These are phyloP conservation scores for Draba incana DNA, from an alignment of 345 rosid species.

Conservation along the genomic window DNA sequence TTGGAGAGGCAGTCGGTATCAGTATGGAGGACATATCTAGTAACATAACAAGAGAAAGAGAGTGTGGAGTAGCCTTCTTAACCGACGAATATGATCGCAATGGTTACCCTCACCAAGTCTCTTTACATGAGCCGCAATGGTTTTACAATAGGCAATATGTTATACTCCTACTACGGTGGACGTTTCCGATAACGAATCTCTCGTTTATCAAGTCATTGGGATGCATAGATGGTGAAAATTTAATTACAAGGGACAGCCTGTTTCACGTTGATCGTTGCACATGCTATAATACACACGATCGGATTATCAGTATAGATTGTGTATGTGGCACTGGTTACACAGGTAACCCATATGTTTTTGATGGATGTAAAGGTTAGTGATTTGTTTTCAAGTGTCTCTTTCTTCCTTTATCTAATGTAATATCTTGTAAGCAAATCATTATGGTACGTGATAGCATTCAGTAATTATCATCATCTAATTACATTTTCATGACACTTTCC, in stretches of 20 bases:
- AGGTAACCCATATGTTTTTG: constrained; percentile 39
- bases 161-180: constrained; percentile 34
- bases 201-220: constrained; percentile 1
- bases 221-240: neutral
- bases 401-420: too few relatives aligned
- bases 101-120: neutral
- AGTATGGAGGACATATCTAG: neutral
- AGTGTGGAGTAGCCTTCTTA: constrained; percentile 21
- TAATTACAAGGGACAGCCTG: too few relatives aligned
- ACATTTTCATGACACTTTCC: neutral
- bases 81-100: neutral
- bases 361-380: constrained; percentile 40
- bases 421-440: too few relatives aligned
- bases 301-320: neutral
- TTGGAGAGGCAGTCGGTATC: neutral
- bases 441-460: too few relatives aligned
- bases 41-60: neutral
- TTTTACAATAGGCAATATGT: constrained; percentile 2
- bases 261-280: too few relatives aligned
- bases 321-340: constrained; percentile 22
- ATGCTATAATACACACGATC: too few relatives aligned
- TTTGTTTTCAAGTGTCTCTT: neutral
- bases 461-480: neutral
- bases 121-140: neutral
- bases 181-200: neutral